Percentiles rank a stretch among this genome's conserved stretches.
Conservation (phyloP, 305 asterid species). For the Solanum chacoense region DNA sequence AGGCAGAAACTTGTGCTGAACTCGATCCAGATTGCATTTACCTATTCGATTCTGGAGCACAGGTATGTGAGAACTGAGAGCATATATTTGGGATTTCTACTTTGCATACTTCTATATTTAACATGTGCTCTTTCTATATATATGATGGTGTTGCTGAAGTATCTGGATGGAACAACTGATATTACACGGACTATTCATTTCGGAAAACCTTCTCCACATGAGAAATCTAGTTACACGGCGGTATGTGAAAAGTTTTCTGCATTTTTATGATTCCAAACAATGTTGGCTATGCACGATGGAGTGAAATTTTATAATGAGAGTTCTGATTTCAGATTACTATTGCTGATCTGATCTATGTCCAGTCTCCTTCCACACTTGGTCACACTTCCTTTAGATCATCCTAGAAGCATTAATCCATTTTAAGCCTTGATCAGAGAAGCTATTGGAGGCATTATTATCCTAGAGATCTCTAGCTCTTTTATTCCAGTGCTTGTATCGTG, state of each 20-base stretch:
- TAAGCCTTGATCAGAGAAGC: not conserved
- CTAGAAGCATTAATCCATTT: not conserved
- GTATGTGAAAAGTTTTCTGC: slow-evolving; percentile 30
- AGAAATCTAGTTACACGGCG: slow-evolving; percentile 91
- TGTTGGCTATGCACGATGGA: not conserved
- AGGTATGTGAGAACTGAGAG: slow-evolving; percentile 35
- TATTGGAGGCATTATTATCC: not conserved
- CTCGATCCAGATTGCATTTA: slow-evolving; percentile 74
- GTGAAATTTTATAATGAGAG: not conserved
- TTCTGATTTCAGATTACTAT: not conserved
- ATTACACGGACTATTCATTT: slow-evolving; percentile 94
- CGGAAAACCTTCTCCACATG: slow-evolving; percentile 83
- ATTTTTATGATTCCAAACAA: not conserved
- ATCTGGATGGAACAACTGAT: slow-evolving; percentile 96
- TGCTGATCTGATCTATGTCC: not conserved
- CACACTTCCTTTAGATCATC: not conserved
- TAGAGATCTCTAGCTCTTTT: not conserved
- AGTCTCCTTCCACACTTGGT: not conserved
- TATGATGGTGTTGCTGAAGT: slow-evolving; percentile 34
- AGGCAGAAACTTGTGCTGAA: slow-evolving; percentile 74
- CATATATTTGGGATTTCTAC: not conserved
- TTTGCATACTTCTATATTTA: not conserved
- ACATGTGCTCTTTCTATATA: slow-evolving; percentile 4
- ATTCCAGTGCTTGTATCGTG: not conserved
- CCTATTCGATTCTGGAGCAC: slow-evolving; percentile 96